These are phyloP conservation scores for Aspergillus steynii DNA, from an alignment of 495 filamentous ascomycete genomes.

Conservation along the genomic window DNA sequence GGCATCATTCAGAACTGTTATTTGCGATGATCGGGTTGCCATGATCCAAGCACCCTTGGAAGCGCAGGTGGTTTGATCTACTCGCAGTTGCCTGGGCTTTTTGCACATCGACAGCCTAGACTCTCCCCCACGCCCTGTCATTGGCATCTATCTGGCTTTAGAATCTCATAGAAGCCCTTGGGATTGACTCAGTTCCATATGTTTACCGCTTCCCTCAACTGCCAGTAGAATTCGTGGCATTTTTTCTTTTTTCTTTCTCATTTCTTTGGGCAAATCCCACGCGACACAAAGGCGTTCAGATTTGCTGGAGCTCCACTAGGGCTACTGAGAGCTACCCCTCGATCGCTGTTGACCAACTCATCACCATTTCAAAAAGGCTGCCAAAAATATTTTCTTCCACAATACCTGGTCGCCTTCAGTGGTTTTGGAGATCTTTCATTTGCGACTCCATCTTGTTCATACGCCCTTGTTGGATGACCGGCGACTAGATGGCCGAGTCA, in stretches of 20 bases:
- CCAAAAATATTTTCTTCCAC: not conserved
- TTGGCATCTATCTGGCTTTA: slow-evolving; percentile 4
- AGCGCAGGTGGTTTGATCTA: not conserved
- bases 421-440: not conserved
- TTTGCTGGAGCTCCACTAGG: not conserved
- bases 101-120: not conserved
- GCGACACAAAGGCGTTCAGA: not conserved
- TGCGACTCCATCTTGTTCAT: not conserved
- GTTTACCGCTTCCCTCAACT: slow-evolving; percentile 4
- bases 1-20: not conserved
- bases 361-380: not conserved
- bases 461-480: not conserved
- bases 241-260: not conserved
- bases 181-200: slow-evolving; percentile 1
- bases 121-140: not conserved
- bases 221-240: not conserved
- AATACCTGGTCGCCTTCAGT: not conserved
- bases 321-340: not conserved
- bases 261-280: not conserved
- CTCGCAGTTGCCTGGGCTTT: not conserved
- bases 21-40: not conserved
- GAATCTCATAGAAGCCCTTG: slow-evolving; percentile 1
- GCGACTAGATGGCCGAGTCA: slow-evolving; percentile 16
- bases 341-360: not conserved
- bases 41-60: not conserved